A percentile compares a stretch with the other conserved stretches of the same genome.
Conservation (phyloP, 148 eudicot genomes). For the Talinum fruticosum region DNA sequence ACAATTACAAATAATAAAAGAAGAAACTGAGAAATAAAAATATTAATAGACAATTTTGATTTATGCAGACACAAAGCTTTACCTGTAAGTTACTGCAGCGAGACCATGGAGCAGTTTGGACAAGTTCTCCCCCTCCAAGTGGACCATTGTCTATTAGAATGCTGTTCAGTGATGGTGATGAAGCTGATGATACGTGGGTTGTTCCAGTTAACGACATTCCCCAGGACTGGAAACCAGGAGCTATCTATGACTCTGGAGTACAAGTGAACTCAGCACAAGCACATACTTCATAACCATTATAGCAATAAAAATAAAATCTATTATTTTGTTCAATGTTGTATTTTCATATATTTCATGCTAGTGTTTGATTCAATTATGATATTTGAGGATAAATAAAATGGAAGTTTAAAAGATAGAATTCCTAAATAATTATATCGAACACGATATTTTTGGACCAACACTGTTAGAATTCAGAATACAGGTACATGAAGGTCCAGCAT, state of each 20-base stretch:
- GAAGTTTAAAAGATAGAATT: not conserved
- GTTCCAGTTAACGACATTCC: slow-evolving; percentile 63
- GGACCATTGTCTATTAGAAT: slow-evolving; percentile 62
- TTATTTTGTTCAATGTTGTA: not conserved
- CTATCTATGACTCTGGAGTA: slow-evolving; percentile 70
- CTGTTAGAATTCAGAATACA: not conserved
- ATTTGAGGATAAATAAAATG: not conserved
- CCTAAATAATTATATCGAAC: not conserved
- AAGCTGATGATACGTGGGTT: slow-evolving; percentile 56
- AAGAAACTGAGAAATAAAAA: not conserved
- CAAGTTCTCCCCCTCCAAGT: slow-evolving; percentile 59
- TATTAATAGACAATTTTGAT: not conserved
- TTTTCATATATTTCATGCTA: not conserved
- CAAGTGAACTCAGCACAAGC: slow-evolving; percentile 42
- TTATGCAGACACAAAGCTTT: slow-evolving; percentile 53
- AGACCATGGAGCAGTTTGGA: slow-evolving; percentile 76
- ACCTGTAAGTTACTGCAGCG: slow-evolving; percentile 67
- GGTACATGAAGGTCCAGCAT: not conserved
- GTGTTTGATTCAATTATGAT: not conserved
- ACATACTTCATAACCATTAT: not conserved
- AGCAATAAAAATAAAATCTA: slow-evolving; percentile 6
- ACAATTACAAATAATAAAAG: not conserved
- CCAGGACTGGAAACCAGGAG: slow-evolving; percentile 62
- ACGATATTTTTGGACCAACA: not conserved
- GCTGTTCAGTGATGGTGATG: slow-evolving; percentile 65